These are phyloP conservation scores for Sarocladium kiliense DNA, from an alignment of 2,329 filamentous ascomycete species.

Conservation along the genomic window DNA sequence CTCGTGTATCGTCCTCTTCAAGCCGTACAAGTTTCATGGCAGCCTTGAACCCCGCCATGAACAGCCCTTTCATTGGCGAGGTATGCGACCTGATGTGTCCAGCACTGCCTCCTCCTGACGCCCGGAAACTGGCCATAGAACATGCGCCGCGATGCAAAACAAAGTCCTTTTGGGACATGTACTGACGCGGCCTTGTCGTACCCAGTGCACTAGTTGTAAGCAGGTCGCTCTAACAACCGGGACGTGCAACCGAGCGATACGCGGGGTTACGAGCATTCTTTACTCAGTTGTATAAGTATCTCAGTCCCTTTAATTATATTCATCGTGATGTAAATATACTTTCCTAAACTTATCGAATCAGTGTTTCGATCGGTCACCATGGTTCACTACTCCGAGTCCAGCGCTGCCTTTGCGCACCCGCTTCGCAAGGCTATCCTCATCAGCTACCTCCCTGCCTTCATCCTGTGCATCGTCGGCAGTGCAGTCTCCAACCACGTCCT, in stretches of 20 bases:
- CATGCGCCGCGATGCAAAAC: background rate
- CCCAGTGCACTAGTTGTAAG: background rate
- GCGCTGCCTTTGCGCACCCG: conserved; percentile 15
- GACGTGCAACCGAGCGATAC: background rate
- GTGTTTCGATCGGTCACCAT: background rate
- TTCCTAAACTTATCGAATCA: background rate
- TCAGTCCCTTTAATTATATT: background rate
- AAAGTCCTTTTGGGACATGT: background rate
- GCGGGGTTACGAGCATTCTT: background rate
- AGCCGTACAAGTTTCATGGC: background rate
- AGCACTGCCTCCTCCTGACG: background rate
- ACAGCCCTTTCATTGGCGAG: too few relatives aligned
- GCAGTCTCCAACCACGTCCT: conserved; percentile 26
- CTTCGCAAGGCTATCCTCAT: conserved; percentile 29
- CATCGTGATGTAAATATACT: background rate
- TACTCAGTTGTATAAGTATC: background rate
- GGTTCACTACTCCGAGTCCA: conserved; percentile 11
- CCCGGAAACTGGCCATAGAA: background rate
- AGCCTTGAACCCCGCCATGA: background rate
- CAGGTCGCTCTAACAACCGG: background rate
- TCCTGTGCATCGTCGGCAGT: conserved; percentile 33
- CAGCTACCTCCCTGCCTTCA: conserved; percentile 33
- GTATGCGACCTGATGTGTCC: too few relatives aligned
- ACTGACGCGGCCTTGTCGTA: conserved; percentile 6
- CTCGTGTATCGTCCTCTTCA: too few relatives aligned